Conservation (phyloP, 805 yeast species). For the Wickerhamomyces chaumierensis region DNA sequence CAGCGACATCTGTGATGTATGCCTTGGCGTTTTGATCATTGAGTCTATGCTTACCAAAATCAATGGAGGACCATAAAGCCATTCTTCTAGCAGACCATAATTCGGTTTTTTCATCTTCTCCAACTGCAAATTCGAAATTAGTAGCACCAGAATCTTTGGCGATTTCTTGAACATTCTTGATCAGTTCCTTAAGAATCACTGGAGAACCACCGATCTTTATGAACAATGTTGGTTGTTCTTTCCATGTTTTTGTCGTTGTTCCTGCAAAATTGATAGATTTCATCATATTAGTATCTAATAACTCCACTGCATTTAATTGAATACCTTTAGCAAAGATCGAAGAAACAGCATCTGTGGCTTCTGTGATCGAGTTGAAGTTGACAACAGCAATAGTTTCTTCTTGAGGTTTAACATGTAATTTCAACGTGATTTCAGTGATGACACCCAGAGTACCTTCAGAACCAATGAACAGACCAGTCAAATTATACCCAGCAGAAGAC, state of each 20-base stretch:
- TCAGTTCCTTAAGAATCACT: constrained; percentile 35
- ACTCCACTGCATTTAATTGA: constrained; percentile 63
- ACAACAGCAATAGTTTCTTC: constrained; percentile 60
- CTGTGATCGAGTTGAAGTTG: constrained; percentile 52
- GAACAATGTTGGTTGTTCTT: constrained; percentile 49
- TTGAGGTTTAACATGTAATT: constrained; percentile 53
- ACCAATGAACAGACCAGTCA: constrained; percentile 67
- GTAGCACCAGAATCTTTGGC: constrained; percentile 43
- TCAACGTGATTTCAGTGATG: constrained; percentile 67
- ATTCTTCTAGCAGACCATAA: constrained; percentile 73
- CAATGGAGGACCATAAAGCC: constrained; percentile 53
- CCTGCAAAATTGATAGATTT: constrained; percentile 47
- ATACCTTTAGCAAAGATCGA: constrained; percentile 52
- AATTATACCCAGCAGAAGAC: constrained; percentile 69
- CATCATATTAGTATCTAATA: constrained; percentile 67
- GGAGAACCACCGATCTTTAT: constrained; percentile 50
- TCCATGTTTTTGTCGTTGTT: constrained; percentile 40
- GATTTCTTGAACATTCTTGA: constrained; percentile 35
- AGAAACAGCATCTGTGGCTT: constrained; percentile 63
- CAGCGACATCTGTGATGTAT: constrained; percentile 79
- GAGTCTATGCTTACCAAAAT: constrained; percentile 41
- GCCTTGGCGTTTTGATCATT: constrained; percentile 35
- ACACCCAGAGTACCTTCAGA: constrained; percentile 75
- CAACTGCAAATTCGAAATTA: constrained; percentile 52
- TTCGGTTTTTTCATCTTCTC: constrained; percentile 50